Evolutionary conservation across 331 rosid species (phyloP).

Genomic region (Quercus lobata): DNA sequence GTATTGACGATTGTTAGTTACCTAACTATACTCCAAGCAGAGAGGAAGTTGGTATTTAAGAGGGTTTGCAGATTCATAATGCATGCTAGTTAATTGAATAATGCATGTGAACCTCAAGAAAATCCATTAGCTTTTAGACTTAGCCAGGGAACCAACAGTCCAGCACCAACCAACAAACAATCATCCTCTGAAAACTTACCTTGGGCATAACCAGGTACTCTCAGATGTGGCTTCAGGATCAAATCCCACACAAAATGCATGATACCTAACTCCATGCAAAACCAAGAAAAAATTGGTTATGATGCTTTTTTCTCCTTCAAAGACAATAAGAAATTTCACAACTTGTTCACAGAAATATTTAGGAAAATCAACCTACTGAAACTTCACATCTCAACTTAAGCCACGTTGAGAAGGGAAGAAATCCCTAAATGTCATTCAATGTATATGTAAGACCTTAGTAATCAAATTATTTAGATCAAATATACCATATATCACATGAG

Average conservation of each 20-base stretch:
- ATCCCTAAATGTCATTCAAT: background rate
- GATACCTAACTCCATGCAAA: slow-evolving; percentile 65
- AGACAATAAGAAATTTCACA: slow-evolving; percentile 1
- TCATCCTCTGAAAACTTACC: slow-evolving; percentile 40
- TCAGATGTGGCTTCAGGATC: slow-evolving; percentile 81
- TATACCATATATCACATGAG: slow-evolving; percentile 88
- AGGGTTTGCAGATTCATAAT: background rate
- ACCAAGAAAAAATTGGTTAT: slow-evolving; percentile 19
- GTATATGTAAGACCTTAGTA: slow-evolving; percentile 4
- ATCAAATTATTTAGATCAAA: slow-evolving; percentile 12
- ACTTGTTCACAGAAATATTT: background rate
- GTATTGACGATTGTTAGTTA: slow-evolving; percentile 11
- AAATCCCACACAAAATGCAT: slow-evolving; percentile 96
- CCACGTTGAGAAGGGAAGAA: background rate
- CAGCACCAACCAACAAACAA: slow-evolving; percentile 6
- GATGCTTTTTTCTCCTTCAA: background rate
- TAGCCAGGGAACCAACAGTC: slow-evolving; percentile 4
- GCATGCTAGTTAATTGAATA: slow-evolving; percentile 5
- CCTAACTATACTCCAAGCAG: slow-evolving; percentile 2
- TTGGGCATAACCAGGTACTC: slow-evolving; percentile 93
- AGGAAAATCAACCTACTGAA: background rate
- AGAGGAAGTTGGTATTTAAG: background rate
- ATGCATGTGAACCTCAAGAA: background rate
- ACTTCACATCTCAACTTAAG: background rate
- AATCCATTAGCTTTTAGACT: slow-evolving; percentile 3